Conservation (phyloP, 768 basidiomycete species). For the Lactarius hatsudake region DNA sequence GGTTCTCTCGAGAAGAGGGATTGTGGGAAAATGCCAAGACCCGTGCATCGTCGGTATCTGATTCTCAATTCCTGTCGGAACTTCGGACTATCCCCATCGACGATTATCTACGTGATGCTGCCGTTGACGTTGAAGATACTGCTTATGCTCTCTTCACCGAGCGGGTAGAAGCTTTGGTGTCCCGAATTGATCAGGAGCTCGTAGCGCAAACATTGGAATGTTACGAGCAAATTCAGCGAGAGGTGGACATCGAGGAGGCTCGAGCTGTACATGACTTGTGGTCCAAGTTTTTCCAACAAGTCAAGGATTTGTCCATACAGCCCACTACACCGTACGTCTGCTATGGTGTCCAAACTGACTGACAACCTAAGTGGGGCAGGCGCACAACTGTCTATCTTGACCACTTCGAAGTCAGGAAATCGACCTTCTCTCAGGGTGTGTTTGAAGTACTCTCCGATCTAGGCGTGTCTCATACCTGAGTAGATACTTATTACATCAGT, state of each 20-base stretch:
- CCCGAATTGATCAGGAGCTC: background rate
- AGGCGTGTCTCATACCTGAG: background rate
- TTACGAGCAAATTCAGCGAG: background rate
- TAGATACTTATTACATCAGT: background rate
- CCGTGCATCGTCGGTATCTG: too few species aligned
- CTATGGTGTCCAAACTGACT: background rate
- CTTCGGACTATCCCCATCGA: too few species aligned
- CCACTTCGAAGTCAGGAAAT: background rate
- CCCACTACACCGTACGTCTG: background rate
- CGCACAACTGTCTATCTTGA: background rate
- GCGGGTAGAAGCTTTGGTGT: too few species aligned
- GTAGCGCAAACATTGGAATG: background rate
- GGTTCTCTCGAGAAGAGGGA: too few species aligned
- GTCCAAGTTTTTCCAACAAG: background rate
- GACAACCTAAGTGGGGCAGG: background rate
- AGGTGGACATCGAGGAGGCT: background rate
- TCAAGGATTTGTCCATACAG: background rate
- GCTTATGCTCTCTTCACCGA: too few species aligned
- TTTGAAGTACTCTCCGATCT: background rate
- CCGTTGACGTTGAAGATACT: too few species aligned
- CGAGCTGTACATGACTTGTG: background rate
- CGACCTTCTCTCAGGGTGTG: background rate
- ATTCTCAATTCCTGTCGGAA: too few species aligned
- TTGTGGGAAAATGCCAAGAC: too few species aligned
- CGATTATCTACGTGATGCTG: too few species aligned